These are phyloP conservation scores for Bipolaris zeicola DNA, from an alignment of 2,329 filamentous ascomycete species.

Conservation along the genomic window DNA sequence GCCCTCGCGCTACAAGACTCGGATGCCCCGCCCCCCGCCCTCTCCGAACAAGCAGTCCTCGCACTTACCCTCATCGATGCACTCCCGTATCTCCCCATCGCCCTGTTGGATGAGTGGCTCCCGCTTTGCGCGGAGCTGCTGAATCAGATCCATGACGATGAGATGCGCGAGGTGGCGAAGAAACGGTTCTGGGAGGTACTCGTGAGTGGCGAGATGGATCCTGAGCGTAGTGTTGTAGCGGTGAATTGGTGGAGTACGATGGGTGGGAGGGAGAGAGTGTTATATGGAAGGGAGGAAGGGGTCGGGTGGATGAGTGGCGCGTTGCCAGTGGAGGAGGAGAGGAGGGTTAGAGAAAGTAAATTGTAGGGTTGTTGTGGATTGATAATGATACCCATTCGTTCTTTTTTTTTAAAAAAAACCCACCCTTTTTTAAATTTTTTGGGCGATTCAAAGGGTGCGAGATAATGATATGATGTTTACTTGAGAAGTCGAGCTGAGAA, in stretches of 20 bases:
- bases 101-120: constrained; percentile 80
- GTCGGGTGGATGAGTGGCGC: constrained; percentile 62
- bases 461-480: too few species aligned
- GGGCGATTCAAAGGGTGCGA: too few species aligned
- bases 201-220: constrained; percentile 83
- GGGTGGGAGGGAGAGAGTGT: constrained; percentile 62
- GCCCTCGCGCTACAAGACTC: constrained; percentile 46
- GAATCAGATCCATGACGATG: constrained; percentile 65
- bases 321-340: constrained; percentile 44
- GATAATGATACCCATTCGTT: constrained; percentile 5
- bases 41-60: constrained; percentile 81
- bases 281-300: constrained; percentile 59
- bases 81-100: constrained; percentile 72
- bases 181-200: constrained; percentile 80
- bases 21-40: constrained; percentile 42
- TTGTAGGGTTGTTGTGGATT: constrained; percentile 46
- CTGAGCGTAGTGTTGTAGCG: constrained; percentile 77
- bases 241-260: constrained; percentile 84
- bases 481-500: too few species aligned
- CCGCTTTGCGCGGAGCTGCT: constrained; percentile 71
- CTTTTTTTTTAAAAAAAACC: too few species aligned
- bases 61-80: constrained; percentile 79
- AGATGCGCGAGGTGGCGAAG: constrained; percentile 68
- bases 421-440: too few species aligned
- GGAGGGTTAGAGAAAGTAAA: constrained; percentile 51